phyloP scores from a whole-genome alignment of 495 filamentous ascomycete genomes.

The Apiosordaria backusii region DNA sequence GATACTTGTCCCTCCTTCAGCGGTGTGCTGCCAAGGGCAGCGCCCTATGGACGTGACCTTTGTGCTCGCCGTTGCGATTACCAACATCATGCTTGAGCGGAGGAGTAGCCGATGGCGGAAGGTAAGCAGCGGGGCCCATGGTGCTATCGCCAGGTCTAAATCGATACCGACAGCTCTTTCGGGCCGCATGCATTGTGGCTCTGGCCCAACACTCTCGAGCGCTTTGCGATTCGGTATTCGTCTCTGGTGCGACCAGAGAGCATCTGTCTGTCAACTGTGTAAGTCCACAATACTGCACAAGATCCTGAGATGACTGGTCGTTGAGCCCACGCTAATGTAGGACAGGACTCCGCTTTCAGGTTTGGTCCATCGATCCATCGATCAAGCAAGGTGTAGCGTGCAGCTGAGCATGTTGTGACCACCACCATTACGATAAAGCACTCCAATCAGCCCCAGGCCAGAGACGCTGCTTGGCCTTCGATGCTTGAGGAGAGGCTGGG shows the following conservation, averaged over 20 bases:
- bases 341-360: slow-evolving; percentile 6
- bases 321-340: slow-evolving; percentile 13
- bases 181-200: slow-evolving; percentile 1
- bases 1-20: not conserved
- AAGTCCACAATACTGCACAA: not conserved
- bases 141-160: not conserved
- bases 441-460: not conserved
- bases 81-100: not conserved
- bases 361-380: too few species aligned
- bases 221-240: not conserved
- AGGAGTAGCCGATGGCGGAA: slow-evolving; percentile 1
- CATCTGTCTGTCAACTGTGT: not conserved
- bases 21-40: not conserved
- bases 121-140: not conserved
- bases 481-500: too few species aligned
- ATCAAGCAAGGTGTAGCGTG: not conserved
- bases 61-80: not conserved
- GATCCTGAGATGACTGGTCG: slow-evolving; percentile 11
- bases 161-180: not conserved
- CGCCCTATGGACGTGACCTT: not conserved
- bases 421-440: not conserved
- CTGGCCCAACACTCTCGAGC: not conserved
- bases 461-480: not conserved
- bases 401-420: not conserved
- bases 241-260: not conserved